Percentiles rank a stretch among this genome's conserved stretches.
phyloP scores from a whole-genome alignment of 2,329 filamentous ascomycete genomes.

The Calycina marina region DNA sequence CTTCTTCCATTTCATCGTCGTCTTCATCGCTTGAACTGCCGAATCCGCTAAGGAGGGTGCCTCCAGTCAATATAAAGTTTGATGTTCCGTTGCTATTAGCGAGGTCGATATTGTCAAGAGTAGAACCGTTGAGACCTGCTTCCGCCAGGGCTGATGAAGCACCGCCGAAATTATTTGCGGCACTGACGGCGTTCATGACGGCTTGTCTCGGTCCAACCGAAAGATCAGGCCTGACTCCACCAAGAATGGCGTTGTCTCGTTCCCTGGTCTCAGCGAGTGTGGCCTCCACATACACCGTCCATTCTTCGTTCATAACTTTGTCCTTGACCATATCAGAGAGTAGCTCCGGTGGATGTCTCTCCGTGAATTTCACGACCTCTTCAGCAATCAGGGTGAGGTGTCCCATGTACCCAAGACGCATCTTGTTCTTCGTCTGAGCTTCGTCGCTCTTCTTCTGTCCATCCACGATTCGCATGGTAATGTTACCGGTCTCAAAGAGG shows the following conservation, averaged over 20 bases:
- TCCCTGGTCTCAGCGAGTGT: constrained; percentile 87
- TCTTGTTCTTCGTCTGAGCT: constrained; percentile 69
- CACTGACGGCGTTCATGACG: constrained; percentile 38
- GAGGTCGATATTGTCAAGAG: constrained; percentile 44
- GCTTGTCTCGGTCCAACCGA: constrained; percentile 66
- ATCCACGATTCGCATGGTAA: constrained; percentile 83
- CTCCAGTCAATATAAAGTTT: constrained; percentile 53
- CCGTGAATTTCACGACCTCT: constrained; percentile 96
- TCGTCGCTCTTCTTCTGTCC: constrained; percentile 80
- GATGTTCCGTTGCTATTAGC: constrained; percentile 49
- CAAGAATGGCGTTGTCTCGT: constrained; percentile 94
- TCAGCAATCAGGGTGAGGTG: constrained; percentile 94
- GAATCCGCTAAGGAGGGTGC: constrained; percentile 74
- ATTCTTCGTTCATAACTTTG: constrained; percentile 75
- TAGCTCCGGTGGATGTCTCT: constrained; percentile 78
- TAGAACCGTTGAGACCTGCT: constrained; percentile 58
- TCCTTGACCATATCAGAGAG: constrained; percentile 74
- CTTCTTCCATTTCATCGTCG: constrained; percentile 83
- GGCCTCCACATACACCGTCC: constrained; percentile 91
- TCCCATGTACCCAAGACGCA: constrained; percentile 95
- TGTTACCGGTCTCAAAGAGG: constrained; percentile 77
- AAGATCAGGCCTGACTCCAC: constrained; percentile 84
- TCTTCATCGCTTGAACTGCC: constrained; percentile 93
- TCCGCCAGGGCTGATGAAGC: constrained; percentile 59
- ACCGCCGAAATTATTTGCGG: constrained; percentile 38